Conservation (phyloP, 352 stramenopile species). For the Pythium chondricola region DNA sequence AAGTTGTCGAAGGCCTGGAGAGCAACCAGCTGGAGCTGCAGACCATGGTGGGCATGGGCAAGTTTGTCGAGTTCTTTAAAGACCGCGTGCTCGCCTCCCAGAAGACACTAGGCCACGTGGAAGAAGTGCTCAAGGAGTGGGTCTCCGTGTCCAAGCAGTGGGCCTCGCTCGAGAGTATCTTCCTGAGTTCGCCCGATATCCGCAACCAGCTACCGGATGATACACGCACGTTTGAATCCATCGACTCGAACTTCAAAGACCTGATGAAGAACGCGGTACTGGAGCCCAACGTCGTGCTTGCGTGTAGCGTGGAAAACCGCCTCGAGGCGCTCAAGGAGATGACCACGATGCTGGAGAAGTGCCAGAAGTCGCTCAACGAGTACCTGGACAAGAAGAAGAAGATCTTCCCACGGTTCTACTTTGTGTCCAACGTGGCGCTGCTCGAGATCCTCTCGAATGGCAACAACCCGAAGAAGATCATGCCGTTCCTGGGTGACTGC, state of each 20-base stretch:
- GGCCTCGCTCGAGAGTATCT: slow-evolving; percentile 85
- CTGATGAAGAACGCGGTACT: slow-evolving; percentile 87
- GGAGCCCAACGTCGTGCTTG: slow-evolving; percentile 75
- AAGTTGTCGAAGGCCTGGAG: slow-evolving; percentile 82
- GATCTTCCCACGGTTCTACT: slow-evolving; percentile 89
- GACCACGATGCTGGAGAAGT: slow-evolving; percentile 86
- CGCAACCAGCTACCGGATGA: slow-evolving; percentile 84
- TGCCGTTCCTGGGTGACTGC: slow-evolving; percentile 96
- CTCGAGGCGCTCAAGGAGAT: slow-evolving; percentile 83
- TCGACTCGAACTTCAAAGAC: slow-evolving; percentile 89
- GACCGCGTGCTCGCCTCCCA: slow-evolving; percentile 73
- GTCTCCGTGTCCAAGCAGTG: slow-evolving; percentile 85
- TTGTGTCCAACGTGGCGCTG: slow-evolving; percentile 84
- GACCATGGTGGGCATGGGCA: slow-evolving; percentile 89
- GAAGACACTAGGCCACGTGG: slow-evolving; percentile 77
- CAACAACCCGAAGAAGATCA: slow-evolving; percentile 96
- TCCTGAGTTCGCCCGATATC: slow-evolving; percentile 85
- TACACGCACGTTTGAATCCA: slow-evolving; percentile 82
- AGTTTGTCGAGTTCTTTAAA: slow-evolving; percentile 89
- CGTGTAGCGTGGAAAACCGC: slow-evolving; percentile 72
- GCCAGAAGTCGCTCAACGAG: slow-evolving; percentile 85
- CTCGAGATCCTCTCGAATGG: slow-evolving; percentile 86
- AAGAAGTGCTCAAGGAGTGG: slow-evolving; percentile 86
- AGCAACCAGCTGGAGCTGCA: slow-evolving; percentile 85
- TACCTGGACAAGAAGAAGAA: slow-evolving; percentile 92